Conservation (phyloP, 495 filamentous ascomycete genomes). For the Daldinia grandis region DNA sequence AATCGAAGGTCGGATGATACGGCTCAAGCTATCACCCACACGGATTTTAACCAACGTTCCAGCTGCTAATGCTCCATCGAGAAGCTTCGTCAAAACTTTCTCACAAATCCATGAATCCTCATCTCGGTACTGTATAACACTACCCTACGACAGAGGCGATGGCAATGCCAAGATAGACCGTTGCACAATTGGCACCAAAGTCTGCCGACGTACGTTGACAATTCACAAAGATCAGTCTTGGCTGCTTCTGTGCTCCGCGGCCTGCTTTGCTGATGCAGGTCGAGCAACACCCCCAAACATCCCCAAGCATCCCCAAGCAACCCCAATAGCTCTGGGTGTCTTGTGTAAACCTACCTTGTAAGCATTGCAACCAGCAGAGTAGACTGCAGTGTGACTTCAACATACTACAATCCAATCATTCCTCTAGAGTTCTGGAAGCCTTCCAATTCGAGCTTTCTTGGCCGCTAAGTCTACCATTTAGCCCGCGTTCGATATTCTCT, state of each 20-base stretch:
- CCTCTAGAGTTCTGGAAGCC: conserved; percentile 46
- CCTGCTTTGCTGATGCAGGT: conserved; percentile 34
- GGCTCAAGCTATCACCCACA: neutral
- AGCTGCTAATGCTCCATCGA: conserved; percentile 12
- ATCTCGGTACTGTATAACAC: conserved; percentile 35
- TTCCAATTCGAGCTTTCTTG: conserved; percentile 42
- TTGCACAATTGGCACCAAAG: conserved; percentile 41
- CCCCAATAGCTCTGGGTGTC: neutral
- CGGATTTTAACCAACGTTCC: neutral
- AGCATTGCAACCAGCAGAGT: conserved; percentile 29
- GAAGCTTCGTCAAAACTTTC: conserved; percentile 33
- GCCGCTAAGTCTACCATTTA: conserved; percentile 41
- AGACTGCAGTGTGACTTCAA: conserved; percentile 38
- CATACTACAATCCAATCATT: conserved; percentile 39
- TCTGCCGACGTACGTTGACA: conserved; percentile 41
- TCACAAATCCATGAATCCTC: conserved; percentile 7
- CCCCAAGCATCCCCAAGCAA: neutral
- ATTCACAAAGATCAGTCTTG: conserved; percentile 38
- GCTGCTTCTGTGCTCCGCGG: conserved; percentile 24
- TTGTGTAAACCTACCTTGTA: neutral
- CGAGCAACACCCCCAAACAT: conserved; percentile 28
- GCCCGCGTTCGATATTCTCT: conserved; percentile 17
- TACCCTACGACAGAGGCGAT: conserved; percentile 33
- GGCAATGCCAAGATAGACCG: conserved; percentile 35
- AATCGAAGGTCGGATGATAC: conserved; percentile 14